Conservation (phyloP, 2,329 filamentous ascomycete genomes). For the Fusarium marasasianum region DNA sequence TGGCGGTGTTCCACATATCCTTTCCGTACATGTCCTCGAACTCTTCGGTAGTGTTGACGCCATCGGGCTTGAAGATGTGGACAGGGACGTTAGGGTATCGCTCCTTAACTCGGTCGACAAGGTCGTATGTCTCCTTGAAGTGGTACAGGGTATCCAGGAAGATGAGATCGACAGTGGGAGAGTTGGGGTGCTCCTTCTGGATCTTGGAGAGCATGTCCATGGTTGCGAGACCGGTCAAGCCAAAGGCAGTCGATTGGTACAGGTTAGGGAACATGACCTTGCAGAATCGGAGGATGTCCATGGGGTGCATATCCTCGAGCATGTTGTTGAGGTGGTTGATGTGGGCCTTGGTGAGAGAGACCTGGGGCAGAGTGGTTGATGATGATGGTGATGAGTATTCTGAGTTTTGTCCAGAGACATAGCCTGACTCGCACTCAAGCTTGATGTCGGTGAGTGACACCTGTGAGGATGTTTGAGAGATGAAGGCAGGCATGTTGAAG, state of each 20-base stretch:
- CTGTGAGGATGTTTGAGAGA: slow-evolving; percentile 53
- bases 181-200: slow-evolving; percentile 68
- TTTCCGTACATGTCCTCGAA: slow-evolving; percentile 86
- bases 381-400: slow-evolving; percentile 51
- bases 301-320: slow-evolving; percentile 84
- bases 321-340: slow-evolving; percentile 91
- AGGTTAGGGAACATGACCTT: slow-evolving; percentile 89
- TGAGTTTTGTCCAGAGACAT: slow-evolving; percentile 67
- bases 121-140: slow-evolving; percentile 78
- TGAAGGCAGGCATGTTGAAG: slow-evolving; percentile 50
- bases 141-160: slow-evolving; percentile 88
- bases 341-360: slow-evolving; percentile 88
- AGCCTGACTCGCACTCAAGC: slow-evolving; percentile 79
- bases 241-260: slow-evolving; percentile 87
- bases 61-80: slow-evolving; percentile 90
- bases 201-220: slow-evolving; percentile 88
- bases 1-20: slow-evolving; percentile 83
- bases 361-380: slow-evolving; percentile 67
- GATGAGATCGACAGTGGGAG: slow-evolving; percentile 71
- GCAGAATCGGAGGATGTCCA: slow-evolving; percentile 93
- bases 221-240: slow-evolving; percentile 81
- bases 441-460: slow-evolving; percentile 53
- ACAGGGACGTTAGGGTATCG: slow-evolving; percentile 82
- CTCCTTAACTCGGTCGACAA: slow-evolving; percentile 77
- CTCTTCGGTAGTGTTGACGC: slow-evolving; percentile 74